Base-by-base conservation (phyloP, 805 yeast genomes). In the Yarrowia keelungensis region DNA sequence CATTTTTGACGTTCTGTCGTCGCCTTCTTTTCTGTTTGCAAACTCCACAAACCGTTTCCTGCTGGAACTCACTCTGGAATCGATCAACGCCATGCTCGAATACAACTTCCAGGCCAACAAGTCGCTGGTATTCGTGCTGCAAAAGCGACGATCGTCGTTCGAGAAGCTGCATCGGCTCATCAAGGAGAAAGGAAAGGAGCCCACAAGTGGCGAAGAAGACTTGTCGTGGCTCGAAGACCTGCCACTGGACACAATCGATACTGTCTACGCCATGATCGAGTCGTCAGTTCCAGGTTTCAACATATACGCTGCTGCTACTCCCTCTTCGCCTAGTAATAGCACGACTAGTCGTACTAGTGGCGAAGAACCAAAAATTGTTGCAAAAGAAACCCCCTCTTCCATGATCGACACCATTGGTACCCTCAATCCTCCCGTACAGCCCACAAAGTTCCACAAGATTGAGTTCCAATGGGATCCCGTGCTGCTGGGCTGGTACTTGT, bases 21-120 rank as follows among this genome's bases (percentile, higher is more conserved):
- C 67, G 11, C 56, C 56, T 15, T 46, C 67, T 2, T 62, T 62
- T 12, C 45, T 62, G 35, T 62, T 49, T 22, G 67, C 67, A 11
- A 62, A 62, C 54, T 49, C 67, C 54, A 47, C 67, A 1, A 62
- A 62, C 39, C 14, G 47, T 1, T 62, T 62, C 39, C 46, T 62
- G 22, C 45, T 62, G 32, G 56, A 47, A 9, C 67, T 62, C 45
- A 47, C 56, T 2, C 47, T 62, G 47, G 67, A 62, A 39, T 47
- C 67, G 32, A 62, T 49, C 54, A 62, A 46, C 39, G 67, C 67
- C 26, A 47, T 62, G 56, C 36, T 62, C 1, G 67, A 62, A 14
- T 62, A 47, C 46, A 62, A 62, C 56, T 62, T 62, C 16, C 54
- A 62, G 54, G 67, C 67, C 26, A 62, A 62, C 56, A 49, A 47